Base-by-base conservation (phyloP, 202 grass and related monocot species). In the Schoenoplectus tabernaemontani region DNA sequence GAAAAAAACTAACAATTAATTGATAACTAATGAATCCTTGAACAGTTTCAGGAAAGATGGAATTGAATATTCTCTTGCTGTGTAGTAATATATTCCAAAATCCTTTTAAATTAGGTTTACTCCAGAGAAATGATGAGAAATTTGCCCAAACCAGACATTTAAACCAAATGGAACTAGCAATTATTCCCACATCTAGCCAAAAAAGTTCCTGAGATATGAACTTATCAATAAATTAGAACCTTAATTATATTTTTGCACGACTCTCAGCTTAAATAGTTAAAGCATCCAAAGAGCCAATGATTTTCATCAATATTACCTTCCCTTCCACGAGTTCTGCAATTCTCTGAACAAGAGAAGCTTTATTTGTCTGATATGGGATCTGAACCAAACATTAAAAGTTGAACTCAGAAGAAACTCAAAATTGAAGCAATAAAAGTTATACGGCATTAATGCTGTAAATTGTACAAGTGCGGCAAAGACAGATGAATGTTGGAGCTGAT, bases 301-400 rank as follows among this genome's bases (percentile, higher is more conserved):
- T 53, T 57, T 77, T 57, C 23, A 56, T 77, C 60, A 3, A 83
- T 57, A 78, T 58, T 87, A 92, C 95, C 95, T 98, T 98, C 11
- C 90, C 89, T 89, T 98, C 95, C 82, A 85, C 95, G 67, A 98
- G 95, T 71, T 94, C 87, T 79, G 95, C 95, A 86, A 98, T 95
- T 86, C 73, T 98, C 83, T 87, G 78, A 56, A 98, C 95, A 34
- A 98, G 89, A 75, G 91, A 80, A 20, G 95, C 81, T 89, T 98
- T 98, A 68, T 98, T 98, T 30, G 88, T 87, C 62, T 98, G 95
- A 43, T 98, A 98, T n/a, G 95, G 95, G 71, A 98, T 64, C 95
- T 98, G 88, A n/a, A 59, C 59, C 12, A 54, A 89, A 84, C 47
- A 65, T 59, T 71, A 73, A 20, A 89, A 72, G 70, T 66, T 53